phyloP scores from a whole-genome alignment of 108 stramenopile species.

The Bacterosira constricta region DNA sequence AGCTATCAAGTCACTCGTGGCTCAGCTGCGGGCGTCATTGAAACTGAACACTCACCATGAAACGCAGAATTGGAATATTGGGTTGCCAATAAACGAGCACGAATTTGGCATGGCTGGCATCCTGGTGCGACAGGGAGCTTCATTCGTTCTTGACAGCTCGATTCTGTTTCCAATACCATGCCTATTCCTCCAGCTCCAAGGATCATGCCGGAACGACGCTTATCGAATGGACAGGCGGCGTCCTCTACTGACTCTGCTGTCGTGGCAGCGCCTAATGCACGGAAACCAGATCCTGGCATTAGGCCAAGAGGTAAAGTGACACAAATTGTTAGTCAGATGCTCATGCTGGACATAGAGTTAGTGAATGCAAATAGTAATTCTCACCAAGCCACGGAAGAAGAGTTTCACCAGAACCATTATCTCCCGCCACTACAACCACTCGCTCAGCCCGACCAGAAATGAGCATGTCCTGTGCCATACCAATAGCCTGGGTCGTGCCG shows the following conservation, averaged over 20 bases:
- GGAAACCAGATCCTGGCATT: conserved; percentile 77
- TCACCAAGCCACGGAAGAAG: conserved; percentile 93
- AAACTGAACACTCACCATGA: too few species aligned
- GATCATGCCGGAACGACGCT: conserved; percentile 92
- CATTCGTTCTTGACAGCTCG: conserved; percentile 70
- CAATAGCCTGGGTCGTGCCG: conserved; percentile 95
- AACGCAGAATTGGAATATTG: conserved; percentile 95
- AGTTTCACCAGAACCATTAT: conserved; percentile 91
- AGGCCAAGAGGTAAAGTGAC: not conserved
- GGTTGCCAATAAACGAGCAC: conserved; percentile 86
- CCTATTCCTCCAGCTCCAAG: conserved; percentile 94
- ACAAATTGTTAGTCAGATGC: not conserved
- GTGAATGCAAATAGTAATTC: not conserved
- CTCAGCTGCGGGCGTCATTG: too few species aligned
- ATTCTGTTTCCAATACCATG: conserved; percentile 90
- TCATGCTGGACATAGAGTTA: too few species aligned
- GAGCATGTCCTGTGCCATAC: conserved; percentile 96
- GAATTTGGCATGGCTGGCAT: conserved; percentile 63
- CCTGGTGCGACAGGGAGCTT: conserved; percentile 41
- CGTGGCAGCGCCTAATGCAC: conserved; percentile 93
- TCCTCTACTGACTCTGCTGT: conserved; percentile 74
- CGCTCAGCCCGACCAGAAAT: conserved; percentile 91
- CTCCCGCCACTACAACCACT: conserved; percentile 94
- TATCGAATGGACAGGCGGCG: conserved; percentile 94
- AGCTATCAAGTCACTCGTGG: too few species aligned